Conservation (phyloP, 805 yeast genomes). For the Ogataea trehaloabstinens region DNA sequence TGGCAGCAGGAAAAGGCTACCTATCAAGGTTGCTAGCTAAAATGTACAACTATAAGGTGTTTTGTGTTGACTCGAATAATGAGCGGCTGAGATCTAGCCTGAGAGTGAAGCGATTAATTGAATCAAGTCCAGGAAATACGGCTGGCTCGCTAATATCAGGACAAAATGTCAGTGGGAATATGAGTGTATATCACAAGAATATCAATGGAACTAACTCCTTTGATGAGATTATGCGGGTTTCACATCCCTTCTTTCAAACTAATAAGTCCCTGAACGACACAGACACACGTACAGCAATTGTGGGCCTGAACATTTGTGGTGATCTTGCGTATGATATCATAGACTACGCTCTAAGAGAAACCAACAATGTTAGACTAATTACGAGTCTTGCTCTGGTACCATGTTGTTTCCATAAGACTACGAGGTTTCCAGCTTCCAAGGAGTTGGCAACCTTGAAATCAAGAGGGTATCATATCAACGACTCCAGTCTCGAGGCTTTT, state of each 20-base stretch:
- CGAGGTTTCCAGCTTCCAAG: slow-evolving; percentile 10
- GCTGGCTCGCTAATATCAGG: slow-evolving; percentile 1
- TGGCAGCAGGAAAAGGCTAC: slow-evolving; percentile 34
- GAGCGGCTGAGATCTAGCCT: slow-evolving; percentile 21
- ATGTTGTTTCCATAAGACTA: slow-evolving; percentile 19
- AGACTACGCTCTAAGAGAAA: slow-evolving; percentile 10
- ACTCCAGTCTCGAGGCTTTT: neutral
- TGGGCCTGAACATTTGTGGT: slow-evolving; percentile 28
- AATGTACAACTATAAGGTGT: slow-evolving; percentile 12
- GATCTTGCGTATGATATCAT: slow-evolving; percentile 21
- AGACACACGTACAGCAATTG: slow-evolving; percentile 6
- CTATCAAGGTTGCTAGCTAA: slow-evolving; percentile 24
- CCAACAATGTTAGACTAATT: neutral
- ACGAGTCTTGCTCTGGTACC: slow-evolving; percentile 15
- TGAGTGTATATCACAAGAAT: slow-evolving; percentile 5
- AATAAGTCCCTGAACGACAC: slow-evolving; percentile 4
- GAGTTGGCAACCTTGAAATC: neutral
- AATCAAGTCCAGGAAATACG: slow-evolving; percentile 8
- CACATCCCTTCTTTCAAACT: slow-evolving; percentile 10
- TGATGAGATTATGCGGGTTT: slow-evolving; percentile 3
- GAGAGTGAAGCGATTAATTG: slow-evolving; percentile 21
- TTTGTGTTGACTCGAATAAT: slow-evolving; percentile 24
- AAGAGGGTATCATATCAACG: neutral
- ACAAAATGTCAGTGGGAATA: slow-evolving; percentile 9
- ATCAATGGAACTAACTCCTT: neutral